Conservation (phyloP, 2,329 filamentous ascomycete genomes). For the Chaetoscypha palmicola region DNA sequence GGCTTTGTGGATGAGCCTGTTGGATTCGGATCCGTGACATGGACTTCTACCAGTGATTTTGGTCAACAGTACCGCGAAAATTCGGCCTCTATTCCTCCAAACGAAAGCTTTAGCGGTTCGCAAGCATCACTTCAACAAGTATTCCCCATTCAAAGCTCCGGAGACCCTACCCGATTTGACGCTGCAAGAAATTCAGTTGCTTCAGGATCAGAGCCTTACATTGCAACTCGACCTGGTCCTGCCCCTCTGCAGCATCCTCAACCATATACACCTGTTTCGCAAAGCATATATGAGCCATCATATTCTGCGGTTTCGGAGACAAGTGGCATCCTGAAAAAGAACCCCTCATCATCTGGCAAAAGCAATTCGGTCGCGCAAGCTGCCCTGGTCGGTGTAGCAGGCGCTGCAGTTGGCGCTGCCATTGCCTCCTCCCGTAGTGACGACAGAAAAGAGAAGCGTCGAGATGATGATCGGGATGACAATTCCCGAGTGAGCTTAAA, state of each 20-base stretch:
- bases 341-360: constrained; percentile 28
- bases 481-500: constrained; percentile 3
- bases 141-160: constrained; percentile 56
- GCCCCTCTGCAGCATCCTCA: constrained; percentile 80
- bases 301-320: constrained; percentile 28
- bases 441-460: constrained; percentile 23
- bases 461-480: constrained; percentile 13
- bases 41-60: constrained; percentile 26
- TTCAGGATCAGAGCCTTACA: constrained; percentile 35
- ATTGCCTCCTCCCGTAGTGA: constrained; percentile 35
- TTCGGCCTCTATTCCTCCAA: constrained; percentile 13
- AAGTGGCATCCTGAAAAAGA: constrained; percentile 20
- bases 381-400: constrained; percentile 43
- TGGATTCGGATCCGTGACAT: constrained; percentile 42
- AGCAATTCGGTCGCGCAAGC: constrained; percentile 37
- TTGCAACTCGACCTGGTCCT: constrained; percentile 45
- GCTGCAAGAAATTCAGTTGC: constrained; percentile 44
- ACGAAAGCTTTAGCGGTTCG: constrained; percentile 35
- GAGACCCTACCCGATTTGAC: constrained; percentile 58
- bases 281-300: constrained; percentile 54
- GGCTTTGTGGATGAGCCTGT: constrained; percentile 49
- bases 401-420: constrained; percentile 42
- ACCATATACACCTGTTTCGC: constrained; percentile 66
- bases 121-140: constrained; percentile 51
- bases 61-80: constrained; percentile 18